Evolutionary conservation across 169 alveolate genomes (phyloP), one percentile per base, ranked within the genome.

Genomic region (Cryptosporidium felis): DNA sequence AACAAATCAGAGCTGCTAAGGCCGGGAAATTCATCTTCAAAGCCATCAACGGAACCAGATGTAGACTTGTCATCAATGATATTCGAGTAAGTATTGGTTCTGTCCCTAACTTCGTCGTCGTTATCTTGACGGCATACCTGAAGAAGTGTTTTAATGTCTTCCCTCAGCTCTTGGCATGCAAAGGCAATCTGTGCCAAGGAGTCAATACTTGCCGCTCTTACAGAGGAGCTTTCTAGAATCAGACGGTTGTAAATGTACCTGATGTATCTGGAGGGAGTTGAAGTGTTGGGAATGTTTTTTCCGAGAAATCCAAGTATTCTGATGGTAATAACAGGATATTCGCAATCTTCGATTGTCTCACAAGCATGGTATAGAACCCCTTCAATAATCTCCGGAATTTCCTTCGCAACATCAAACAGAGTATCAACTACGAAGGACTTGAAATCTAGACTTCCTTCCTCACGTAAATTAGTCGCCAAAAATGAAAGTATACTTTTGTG

Each of bases 341-440:
- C 99, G 80, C 99, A 98, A 90, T 98, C 99, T 91, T 97, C 99
- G 34, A 97, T 97, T 82, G 96, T 96, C 90, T 98, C 99, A 65
- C 99, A 98, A 38, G 94, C 92, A 82, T 94, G 95, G 14, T 95
- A 91, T 23, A 97, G 88, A 18, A 98, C 95, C 42, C 93, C 67
- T 30, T 95, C 97, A 74, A 91, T 81, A 80, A 95, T 94, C 38
- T 89, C 88, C 30, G 95, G 96, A 51, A 91, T 89, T 74, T 80
- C 89, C 8, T 90, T 90, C 47, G 96, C 91, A 60, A 97, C 93
- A 81, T 94, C 90, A 63, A 97, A 94, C 18, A 97, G 80, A 0
- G 99, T 96, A 46, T 98, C 98, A 16, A 97, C 96, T 60, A 96
- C 93, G 53, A 91, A 95, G 63, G 94, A 90, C 88, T 96, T 96